phyloP scores from a whole-genome alignment of 176 grass and related monocot genomes.

The Bothriochloa decipiens region DNA sequence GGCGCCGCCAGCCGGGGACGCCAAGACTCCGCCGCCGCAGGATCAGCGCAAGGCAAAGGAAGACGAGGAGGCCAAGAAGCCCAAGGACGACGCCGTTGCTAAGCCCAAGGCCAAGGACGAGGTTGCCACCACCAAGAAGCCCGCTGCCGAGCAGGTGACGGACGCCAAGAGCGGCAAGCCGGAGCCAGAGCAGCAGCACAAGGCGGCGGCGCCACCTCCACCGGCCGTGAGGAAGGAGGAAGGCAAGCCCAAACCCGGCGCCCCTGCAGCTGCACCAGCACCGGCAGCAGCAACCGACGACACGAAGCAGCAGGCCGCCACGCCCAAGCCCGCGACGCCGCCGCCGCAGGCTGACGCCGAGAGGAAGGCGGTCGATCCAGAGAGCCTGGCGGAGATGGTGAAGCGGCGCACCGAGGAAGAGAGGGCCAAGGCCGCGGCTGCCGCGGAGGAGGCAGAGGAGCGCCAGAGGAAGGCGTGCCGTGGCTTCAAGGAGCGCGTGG shows the following conservation, averaged over 20 bases:
- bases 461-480: neutral
- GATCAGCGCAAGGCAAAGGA: neutral
- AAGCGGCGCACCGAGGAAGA: conserved; percentile 18
- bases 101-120: too few species aligned
- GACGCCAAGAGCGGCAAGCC: neutral
- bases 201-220: neutral
- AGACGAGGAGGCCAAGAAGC: neutral
- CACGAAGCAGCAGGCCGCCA: neutral
- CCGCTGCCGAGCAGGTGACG: neutral
- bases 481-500: conserved; percentile 28
- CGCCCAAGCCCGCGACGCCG: neutral
- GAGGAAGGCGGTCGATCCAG: neutral
- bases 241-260: neutral
- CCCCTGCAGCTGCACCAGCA: neutral
- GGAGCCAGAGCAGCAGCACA: neutral
- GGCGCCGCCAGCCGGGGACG: neutral
- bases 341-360: neutral
- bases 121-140: neutral
- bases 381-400: conserved; percentile 6
- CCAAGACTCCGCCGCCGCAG: too few species aligned
- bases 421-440: neutral
- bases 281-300: neutral
- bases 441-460: neutral
- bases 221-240: neutral
- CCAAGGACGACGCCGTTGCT: neutral